Conservation (phyloP, 164 flowering plant species). For the Hamamelis virginiana region DNA sequence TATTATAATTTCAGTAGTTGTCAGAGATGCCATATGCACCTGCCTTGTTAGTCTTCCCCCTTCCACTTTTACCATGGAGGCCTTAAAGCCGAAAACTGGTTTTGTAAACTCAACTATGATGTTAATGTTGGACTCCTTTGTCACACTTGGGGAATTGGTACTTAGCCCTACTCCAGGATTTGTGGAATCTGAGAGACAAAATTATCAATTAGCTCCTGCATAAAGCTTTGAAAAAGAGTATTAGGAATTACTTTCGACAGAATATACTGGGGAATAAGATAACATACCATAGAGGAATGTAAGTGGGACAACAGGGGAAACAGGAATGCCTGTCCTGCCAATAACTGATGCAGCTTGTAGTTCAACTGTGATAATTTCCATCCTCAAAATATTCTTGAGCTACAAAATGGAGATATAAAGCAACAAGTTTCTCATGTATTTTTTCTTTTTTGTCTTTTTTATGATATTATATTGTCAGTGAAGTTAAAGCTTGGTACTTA, state of each 20-base stretch:
- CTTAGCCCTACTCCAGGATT: slow-evolving; percentile 41
- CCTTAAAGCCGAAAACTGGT: slow-evolving; percentile 59
- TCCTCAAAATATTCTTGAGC: slow-evolving; percentile 40
- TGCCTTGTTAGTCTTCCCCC: slow-evolving; percentile 68
- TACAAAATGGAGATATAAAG: slow-evolving; percentile 16
- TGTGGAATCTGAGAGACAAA: slow-evolving; percentile 39
- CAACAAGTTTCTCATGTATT: neutral
- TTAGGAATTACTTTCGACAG: neutral
- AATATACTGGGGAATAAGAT: neutral
- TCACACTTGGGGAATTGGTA: slow-evolving; percentile 31
- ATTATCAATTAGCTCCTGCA: slow-evolving; percentile 17
- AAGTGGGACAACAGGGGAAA: slow-evolving; percentile 38
- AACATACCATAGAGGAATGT: slow-evolving; percentile 51
- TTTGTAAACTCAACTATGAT: slow-evolving; percentile 55
- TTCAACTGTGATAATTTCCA: slow-evolving; percentile 44
- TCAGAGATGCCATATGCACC: slow-evolving; percentile 37
- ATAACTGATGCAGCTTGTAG: slow-evolving; percentile 30
- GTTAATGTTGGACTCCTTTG: slow-evolving; percentile 38
- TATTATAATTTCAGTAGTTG: neutral
- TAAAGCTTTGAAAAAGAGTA: neutral
- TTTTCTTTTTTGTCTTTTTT: too few species aligned
- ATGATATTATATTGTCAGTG: neutral
- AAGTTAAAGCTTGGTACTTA: slow-evolving; percentile 17
- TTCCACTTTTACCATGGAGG: slow-evolving; percentile 38
- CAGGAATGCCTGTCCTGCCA: slow-evolving; percentile 46